Evolutionary conservation across 73 alveolate genomes (phyloP), one percentile per base, ranked within the genome.

Genomic region (Paramecium primaurelia): DNA sequence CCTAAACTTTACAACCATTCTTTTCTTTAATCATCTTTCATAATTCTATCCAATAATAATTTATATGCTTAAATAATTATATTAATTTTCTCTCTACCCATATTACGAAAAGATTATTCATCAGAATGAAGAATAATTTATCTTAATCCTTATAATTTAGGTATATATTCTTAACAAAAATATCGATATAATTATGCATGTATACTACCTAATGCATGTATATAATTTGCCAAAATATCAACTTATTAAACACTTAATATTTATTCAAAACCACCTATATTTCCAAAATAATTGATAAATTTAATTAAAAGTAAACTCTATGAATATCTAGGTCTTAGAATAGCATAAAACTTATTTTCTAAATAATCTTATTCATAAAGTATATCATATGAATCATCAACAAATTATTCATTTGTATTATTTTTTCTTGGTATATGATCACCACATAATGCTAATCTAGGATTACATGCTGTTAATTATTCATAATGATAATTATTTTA

Each of bases 281-380:
- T 14, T 32, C 91, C 91, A 80, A 80, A 80, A 80, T 80, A 80
- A 49, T 80, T 80, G 3, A 80, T 80, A 8, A 80, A 80, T 45
- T 20, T 80, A 45, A 42, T 45, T 20, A 80, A 49, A 10, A 80
- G 28, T 9, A 25, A 22, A 26, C 77, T 42, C 58, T 80, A n/a
- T 32, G 91, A 80, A 40, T 45, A 80, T 42, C 58, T 80, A 40
- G 91, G 91, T 45, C 91, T 80, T 28, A 80, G 25, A 16, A 80
- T 80, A 2, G 44, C 91, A 80, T 80, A 47, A 10, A 80, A 45
- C 7, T 42, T 22, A 9, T 49, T 25, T 2, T 7, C 8, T 20
- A 25, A 0, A 80, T 80, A 49, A 47, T 80, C 91, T 5, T 12
- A 20, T 26, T 45, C 34, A 49, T 80, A 80, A 14, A 80, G 75